Base-by-base conservation (phyloP, 495 filamentous ascomycete genomes). In the Penicillium mononematosum region DNA sequence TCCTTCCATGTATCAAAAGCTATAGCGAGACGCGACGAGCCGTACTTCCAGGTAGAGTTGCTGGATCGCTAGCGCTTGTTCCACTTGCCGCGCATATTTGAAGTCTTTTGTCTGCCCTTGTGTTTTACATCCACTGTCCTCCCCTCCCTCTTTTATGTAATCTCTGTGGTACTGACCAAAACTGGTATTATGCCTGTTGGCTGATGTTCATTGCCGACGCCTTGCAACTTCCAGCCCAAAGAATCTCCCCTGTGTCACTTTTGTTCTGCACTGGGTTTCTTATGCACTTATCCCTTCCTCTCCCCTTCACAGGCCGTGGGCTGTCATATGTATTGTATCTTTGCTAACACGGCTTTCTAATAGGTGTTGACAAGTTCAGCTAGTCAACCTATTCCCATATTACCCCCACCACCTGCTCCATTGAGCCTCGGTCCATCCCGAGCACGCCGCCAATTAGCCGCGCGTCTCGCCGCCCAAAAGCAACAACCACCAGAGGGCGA, bases 401-500 rank as follows among this genome's bases (percentile, higher is more conserved):
- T 79, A 16, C 72, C 77, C 34, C 75, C 77, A 11, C 77, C 77
- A 41, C 77, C 77, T 29, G 75, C 77, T 55, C 74, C 78, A n/a
- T 51, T 77, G 55, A 91, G 92, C 64, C 83, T 91, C 22, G 87
- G 88, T 10, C 92, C 92, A 3, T 92, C 90, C 3, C 83, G 92
- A n/a, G 92, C 92, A 19, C 85, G 92, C 17, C 81, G 90, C 19
- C 92, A 95, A 70, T 79, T 96, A 17, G 91, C 90, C 29, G 88
- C 86, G 29, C 85, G 90, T 20, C 83, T 96, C 1, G 91, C 91
- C 14, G 81, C 88, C 63, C 89, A 91, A 59, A 87, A 88, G 61
- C 85, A 88, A 58, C 85, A 55, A 47, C 38, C 53, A 27, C 38
- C 52, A 10, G 53, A 55, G 85, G 63, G 78, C 79, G 10, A 68